Base-by-base conservation (phyloP, 1,284 basidiomycete species). In the Gomphus bonarii region DNA sequence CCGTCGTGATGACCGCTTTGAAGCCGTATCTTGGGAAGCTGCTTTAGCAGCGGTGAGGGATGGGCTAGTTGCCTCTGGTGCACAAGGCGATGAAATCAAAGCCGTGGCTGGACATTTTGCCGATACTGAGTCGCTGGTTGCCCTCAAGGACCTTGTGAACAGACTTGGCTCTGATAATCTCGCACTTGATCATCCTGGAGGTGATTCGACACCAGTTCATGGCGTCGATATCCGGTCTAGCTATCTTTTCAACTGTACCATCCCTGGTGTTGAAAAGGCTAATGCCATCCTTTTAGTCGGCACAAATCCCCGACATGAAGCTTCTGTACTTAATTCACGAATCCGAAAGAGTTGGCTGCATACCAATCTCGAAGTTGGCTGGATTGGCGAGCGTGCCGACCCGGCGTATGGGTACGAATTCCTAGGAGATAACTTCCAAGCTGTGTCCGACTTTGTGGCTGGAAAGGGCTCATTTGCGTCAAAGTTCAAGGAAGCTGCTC, bases 261-360 rank as follows among this genome's bases (percentile, higher is more conserved):
- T 99, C 62, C 84, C 91, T 43, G 90, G 91, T 48, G 80, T 95
- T 47, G 95, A 97, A 67, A 80, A 88, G 60, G 95, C 95, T 31
- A 97, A 99, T 67, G 91, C 77, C 36, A 90, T 99, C 62, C 82
- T 99, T 18, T 83, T 99, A 38, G 84, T 99, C 65, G 95, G 95
- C 63, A 97, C 94, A 57, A 98, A 99, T 75, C 95, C 95, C 12
- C 82, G 97, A 50, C 95, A 98, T 70, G 97, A 99, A 73, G 97
- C 94, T 8, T 90, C 97, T 35, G 95, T 98, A 59, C 78, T 99
- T 67, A 99, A 99, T 79, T 94, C 95, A 11, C 89, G 95, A 63
- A 91, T 99, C 67, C 84, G 95, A 67, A 95, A 94, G 78, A 88
- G 84, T 63, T 99, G 91, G 89, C 70, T 99, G 63, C 85, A 93